Percentiles rank a stretch among this genome's conserved stretches.
phyloP scores from a whole-genome alignment of 2,329 filamentous ascomycete genomes.

The Teratosphaeria zuluensis region DNA sequence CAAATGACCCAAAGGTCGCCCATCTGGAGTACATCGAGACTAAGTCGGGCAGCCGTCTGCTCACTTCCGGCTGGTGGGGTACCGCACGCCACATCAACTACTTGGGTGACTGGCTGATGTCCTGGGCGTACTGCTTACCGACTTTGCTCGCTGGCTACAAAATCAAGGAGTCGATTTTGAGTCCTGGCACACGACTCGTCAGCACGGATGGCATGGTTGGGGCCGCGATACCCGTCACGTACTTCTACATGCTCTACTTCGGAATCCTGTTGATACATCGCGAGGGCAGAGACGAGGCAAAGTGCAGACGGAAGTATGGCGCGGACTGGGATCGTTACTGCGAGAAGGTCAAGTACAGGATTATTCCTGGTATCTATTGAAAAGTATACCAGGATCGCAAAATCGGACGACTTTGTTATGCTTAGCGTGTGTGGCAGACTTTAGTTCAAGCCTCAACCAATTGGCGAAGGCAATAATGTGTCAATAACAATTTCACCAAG shows the following conservation, averaged over 20 bases:
- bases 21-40: conserved; percentile 84
- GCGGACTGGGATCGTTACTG: conserved; percentile 87
- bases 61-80: conserved; percentile 90
- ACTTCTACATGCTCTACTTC: conserved; percentile 93
- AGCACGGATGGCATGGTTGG: conserved; percentile 52
- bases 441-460: not conserved
- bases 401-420: not conserved
- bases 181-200: conserved; percentile 51
- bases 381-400: not conserved
- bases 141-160: conserved; percentile 77
- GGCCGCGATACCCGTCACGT: conserved; percentile 81
- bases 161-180: conserved; percentile 51
- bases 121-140: conserved; percentile 81
- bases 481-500: not conserved
- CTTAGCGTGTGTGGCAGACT: not conserved
- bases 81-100: conserved; percentile 90
- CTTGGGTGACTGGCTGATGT: conserved; percentile 87
- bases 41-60: conserved; percentile 65
- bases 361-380: conserved; percentile 80
- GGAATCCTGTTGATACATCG: conserved; percentile 77
- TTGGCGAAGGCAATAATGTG: not conserved
- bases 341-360: conserved; percentile 67
- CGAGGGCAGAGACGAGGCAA: conserved; percentile 78
- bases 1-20: conserved; percentile 64
- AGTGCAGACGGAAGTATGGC: conserved; percentile 85